Conservation (phyloP, 768 basidiomycete species). For the Symmetrospora coprosmae region DNA sequence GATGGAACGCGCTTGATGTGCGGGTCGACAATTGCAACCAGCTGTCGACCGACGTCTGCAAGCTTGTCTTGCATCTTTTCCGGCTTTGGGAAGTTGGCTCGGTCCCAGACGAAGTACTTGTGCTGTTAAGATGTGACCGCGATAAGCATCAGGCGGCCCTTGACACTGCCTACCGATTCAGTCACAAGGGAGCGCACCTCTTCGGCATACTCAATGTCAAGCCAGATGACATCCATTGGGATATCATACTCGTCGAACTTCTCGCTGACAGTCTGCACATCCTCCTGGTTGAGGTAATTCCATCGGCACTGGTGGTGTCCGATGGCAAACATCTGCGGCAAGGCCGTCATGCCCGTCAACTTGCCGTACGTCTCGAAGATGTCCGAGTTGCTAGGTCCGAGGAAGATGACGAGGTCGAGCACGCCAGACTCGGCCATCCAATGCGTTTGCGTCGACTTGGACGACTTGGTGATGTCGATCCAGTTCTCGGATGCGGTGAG, state of each 20-base stretch:
- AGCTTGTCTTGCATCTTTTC: constrained; percentile 85
- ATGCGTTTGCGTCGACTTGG: constrained; percentile 61
- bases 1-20: constrained; percentile 69
- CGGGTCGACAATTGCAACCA: constrained; percentile 95
- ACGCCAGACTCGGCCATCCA: constrained; percentile 98
- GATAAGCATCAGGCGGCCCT: background rate
- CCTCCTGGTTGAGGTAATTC: constrained; percentile 88
- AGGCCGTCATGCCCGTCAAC: constrained; percentile 67
- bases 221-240: constrained; percentile 91
- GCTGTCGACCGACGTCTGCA: constrained; percentile 68
- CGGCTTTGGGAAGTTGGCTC: constrained; percentile 82
- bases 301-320: constrained; percentile 96
- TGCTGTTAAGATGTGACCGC: constrained; percentile 45
- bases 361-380: constrained; percentile 72
- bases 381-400: constrained; percentile 69
- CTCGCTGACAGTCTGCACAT: constrained; percentile 67
- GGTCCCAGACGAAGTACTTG: constrained; percentile 95
- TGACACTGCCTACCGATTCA: no score
- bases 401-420: constrained; percentile 80
- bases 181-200: constrained; percentile 38
- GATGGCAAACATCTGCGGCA: constrained; percentile 83
- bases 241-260: constrained; percentile 88
- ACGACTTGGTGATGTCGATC: constrained; percentile 69
- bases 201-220: constrained; percentile 87
- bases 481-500: constrained; percentile 81